Evolutionary conservation across 2,329 filamentous ascomycete genomes (phyloP).

Genomic region (Cladosporium austrohemisphaericum): DNA sequence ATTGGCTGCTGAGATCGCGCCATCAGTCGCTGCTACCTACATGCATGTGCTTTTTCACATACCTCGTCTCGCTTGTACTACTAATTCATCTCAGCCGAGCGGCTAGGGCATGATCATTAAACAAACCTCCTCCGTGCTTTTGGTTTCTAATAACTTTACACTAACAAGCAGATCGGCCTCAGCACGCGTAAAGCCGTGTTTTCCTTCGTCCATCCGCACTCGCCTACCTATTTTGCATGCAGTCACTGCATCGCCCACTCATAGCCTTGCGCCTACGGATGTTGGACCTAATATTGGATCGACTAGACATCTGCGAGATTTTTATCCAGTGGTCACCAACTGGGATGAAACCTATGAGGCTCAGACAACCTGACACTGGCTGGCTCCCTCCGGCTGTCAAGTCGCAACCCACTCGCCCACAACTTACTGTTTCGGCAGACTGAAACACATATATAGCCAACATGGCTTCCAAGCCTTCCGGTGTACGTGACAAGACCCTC

Average conservation of each 20-base stretch:
- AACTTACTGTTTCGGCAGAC: no score
- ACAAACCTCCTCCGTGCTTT: no score
- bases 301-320: not conserved
- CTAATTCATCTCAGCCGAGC: no score
- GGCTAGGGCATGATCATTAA: no score
- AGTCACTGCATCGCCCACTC: not conserved
- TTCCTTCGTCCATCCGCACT: not conserved
- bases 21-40: no score
- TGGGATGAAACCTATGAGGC: not conserved
- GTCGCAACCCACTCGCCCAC: no score
- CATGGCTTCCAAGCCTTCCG: not conserved
- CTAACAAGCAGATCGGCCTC: no score
- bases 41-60: no score
- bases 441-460: not conserved
- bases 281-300: constrained; percentile 8
- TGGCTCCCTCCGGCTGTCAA: not conserved
- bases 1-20: not conserved
- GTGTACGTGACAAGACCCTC: not conserved
- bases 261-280: not conserved
- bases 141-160: not conserved
- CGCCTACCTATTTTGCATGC: not conserved
- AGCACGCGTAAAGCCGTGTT: no score
- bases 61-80: no score
- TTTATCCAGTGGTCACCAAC: not conserved
- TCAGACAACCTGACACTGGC: not conserved